A percentile compares a stretch with the other conserved stretches of the same genome.
Conservation (phyloP, 73 alveolate species). For the Urostyla sp. region DNA sequence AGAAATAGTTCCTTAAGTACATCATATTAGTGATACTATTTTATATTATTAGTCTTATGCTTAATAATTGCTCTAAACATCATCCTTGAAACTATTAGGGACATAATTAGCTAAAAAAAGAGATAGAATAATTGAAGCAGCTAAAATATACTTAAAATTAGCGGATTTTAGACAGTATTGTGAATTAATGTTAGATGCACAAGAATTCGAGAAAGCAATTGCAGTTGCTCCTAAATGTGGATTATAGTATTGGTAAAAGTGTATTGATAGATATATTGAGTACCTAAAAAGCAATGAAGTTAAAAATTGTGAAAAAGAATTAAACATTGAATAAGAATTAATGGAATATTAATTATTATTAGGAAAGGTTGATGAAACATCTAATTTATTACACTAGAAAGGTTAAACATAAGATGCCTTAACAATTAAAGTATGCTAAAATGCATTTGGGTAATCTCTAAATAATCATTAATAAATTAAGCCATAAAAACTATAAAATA, state of each 20-base stretch:
- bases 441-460: background rate
- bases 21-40: constrained; percentile 55
- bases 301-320: background rate
- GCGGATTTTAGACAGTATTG: constrained; percentile 85
- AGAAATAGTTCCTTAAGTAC: too few relatives aligned
- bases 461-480: background rate
- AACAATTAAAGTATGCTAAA: background rate
- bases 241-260: constrained; percentile 78
- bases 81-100: constrained; percentile 55
- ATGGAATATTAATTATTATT: background rate
- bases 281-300: constrained; percentile 6
- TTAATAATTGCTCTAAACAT: constrained; percentile 30
- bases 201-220: constrained; percentile 80
- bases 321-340: constrained; percentile 32
- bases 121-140: constrained; percentile 77
- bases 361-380: constrained; percentile 8
- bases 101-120: constrained; percentile 71
- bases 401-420: constrained; percentile 44
- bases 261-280: constrained; percentile 50
- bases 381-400: constrained; percentile 6
- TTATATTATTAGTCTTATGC: constrained; percentile 60
- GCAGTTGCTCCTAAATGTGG: constrained; percentile 90
- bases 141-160: constrained; percentile 70
- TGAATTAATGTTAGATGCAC: constrained; percentile 75
- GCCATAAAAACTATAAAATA: background rate